Evolutionary conservation across 176 grass and related monocot genomes (phyloP), one percentile per base, ranked within the genome.

Genomic region (Musa itinerans): DNA sequence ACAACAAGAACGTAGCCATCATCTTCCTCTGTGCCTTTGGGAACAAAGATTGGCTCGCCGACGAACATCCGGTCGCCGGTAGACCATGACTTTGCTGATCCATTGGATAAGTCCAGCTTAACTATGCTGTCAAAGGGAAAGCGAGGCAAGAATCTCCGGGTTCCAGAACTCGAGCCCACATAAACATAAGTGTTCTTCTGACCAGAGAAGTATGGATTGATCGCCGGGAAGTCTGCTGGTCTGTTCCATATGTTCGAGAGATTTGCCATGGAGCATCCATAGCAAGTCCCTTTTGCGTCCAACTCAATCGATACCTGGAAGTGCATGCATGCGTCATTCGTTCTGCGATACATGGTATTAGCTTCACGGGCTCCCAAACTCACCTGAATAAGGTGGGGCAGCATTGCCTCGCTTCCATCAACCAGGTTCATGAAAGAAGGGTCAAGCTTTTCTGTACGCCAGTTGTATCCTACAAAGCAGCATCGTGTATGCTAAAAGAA

Each of bases 71-170:
- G 85, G 68, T 83, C 82, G 2, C 66, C 70, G 3, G 76, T 25
- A 0, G 78, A 84, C 95, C 95, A 99, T 26, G 22, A 54, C 25
- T 76, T 57, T 2, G 70, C 71, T 0, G 82, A 87, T 11, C 86
- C 88, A 19, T 87, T 80, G 1, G 50, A 53, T 26, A 61, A 48
- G 22, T 91, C 74, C 0, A 94, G 20, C 87, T 99, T 99, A 12
- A 94, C 80, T 2, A 99, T 69, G 10, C 80, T 86, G 73, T 99
- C 95, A 17, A 99, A 99, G 8, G 95, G 90, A 73, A 94, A 99
- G 70, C 82, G 78, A 0, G 84, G 95, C 58, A 99, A 76, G 77
- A 91, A 86, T n/a, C 74, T 87, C 19, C 90, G 82, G 2, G 72
- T 73, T 1, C 95, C 90, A 2, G 95, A 93, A 1, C 84, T 51